These are phyloP conservation scores for Saccharomyces hybrid DNA, from an alignment of 1,139 yeast species.

Conservation along the genomic window DNA sequence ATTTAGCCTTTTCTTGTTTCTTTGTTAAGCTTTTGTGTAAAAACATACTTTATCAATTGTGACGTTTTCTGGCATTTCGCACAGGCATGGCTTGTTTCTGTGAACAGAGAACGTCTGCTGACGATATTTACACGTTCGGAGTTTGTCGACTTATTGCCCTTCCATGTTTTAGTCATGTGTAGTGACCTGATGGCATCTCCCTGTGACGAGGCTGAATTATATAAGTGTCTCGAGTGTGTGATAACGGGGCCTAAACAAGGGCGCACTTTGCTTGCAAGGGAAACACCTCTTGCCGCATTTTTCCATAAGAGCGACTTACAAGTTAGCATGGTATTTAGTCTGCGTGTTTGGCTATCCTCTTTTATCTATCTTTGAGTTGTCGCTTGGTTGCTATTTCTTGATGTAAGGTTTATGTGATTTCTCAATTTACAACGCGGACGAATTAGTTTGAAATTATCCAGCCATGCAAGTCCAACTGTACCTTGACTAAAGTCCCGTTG, in stretches of 20 bases:
- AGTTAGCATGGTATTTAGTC: neutral
- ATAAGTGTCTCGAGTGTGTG: neutral
- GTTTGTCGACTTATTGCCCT: neutral
- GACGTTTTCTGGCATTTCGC: constrained; percentile 12
- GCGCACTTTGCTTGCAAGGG: neutral
- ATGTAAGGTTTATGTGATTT: neutral
- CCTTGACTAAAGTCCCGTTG: neutral
- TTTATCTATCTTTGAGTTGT: neutral
- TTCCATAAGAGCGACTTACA: neutral
- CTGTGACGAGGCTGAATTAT: neutral
- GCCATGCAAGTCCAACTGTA: neutral
- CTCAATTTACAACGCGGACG: neutral
- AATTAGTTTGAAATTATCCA: neutral
- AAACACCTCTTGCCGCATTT: neutral
- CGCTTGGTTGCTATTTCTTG: neutral
- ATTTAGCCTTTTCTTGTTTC: constrained; percentile 9
- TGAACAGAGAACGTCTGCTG: constrained; percentile 6
- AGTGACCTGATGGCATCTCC: neutral
- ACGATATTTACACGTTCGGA: neutral
- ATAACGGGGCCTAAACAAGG: neutral
- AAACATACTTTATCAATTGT: neutral
- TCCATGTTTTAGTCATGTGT: neutral
- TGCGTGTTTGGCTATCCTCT: constrained; percentile 1
- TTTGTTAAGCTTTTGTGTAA: constrained; percentile 2
- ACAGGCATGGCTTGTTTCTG: constrained; percentile 11